phyloP scores from a whole-genome alignment of 148 eudicot species.

The Amaranthus hypochondriacus region DNA sequence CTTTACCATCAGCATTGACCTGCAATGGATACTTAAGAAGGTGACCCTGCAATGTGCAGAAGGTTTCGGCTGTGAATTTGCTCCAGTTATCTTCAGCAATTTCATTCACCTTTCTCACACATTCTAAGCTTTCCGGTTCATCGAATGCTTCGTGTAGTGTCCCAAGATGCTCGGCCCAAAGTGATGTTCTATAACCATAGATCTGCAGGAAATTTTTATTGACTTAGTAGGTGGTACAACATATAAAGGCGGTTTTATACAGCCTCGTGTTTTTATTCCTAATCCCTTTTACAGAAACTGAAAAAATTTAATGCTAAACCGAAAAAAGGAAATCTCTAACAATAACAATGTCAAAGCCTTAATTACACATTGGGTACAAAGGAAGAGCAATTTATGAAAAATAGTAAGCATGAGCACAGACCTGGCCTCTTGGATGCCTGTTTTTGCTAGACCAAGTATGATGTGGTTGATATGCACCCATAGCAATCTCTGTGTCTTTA shows the following conservation, averaged over 20 bases:
- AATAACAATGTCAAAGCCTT: too few species aligned
- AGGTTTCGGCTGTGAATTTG: constrained; percentile 34
- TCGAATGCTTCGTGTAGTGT: constrained; percentile 33
- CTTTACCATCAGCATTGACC: constrained; percentile 49
- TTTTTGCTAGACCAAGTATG: constrained; percentile 51
- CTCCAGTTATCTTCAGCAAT: constrained; percentile 62
- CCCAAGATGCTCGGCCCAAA: constrained; percentile 73
- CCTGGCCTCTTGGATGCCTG: constrained; percentile 72
- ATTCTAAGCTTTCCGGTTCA: constrained; percentile 48
- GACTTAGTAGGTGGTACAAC: not conserved
- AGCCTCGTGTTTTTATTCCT: not conserved
- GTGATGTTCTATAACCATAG: constrained; percentile 59
- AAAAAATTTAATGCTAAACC: not conserved
- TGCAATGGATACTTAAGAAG: constrained; percentile 57
- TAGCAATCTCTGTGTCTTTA: constrained; percentile 85
- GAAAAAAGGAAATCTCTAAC: too few species aligned
- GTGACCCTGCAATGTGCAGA: constrained; percentile 50
- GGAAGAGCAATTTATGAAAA: too few species aligned
- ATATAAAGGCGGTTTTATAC: not conserved
- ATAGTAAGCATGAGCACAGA: constrained; percentile 23
- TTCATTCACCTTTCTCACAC: constrained; percentile 56
- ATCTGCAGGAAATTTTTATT: constrained; percentile 35
- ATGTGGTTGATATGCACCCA: constrained; percentile 85
- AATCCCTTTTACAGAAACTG: not conserved
- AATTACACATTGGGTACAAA: not conserved